These are phyloP conservation scores for Salix purpurea DNA, from an alignment of 345 rosid species.

Conservation along the genomic window DNA sequence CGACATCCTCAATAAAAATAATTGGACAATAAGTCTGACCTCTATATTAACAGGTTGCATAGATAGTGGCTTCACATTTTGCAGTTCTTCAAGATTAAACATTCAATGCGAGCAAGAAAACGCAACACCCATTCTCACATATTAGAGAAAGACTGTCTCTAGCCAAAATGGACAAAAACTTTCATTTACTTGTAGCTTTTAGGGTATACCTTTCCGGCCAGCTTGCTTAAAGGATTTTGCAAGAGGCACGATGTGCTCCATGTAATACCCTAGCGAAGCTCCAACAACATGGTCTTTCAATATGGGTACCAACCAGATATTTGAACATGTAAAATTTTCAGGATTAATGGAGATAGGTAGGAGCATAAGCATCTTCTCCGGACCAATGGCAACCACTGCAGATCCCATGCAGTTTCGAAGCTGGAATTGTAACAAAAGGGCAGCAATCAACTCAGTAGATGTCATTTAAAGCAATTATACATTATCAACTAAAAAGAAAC, in stretches of 20 bases:
- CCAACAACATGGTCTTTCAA: constrained; percentile 58
- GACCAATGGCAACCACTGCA: constrained; percentile 80
- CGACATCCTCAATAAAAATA: neutral
- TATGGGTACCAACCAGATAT: constrained; percentile 78
- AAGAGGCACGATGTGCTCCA: constrained; percentile 81
- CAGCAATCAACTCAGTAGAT: constrained; percentile 17
- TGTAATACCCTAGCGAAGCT: constrained; percentile 68
- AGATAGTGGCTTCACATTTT: neutral
- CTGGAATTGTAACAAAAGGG: constrained; percentile 40
- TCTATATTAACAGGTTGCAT: neutral
- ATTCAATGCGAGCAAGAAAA: neutral
- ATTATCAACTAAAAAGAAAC: neutral
- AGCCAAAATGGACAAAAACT: neutral
- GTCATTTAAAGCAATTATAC: neutral
- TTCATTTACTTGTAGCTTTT: neutral
- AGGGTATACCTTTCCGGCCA: constrained; percentile 54
- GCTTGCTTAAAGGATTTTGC: constrained; percentile 59
- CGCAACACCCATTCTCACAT: too few relatives aligned
- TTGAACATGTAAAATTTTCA: constrained; percentile 51
- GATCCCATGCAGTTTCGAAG: constrained; percentile 76
- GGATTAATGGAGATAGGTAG: constrained; percentile 59
- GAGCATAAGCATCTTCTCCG: constrained; percentile 58
- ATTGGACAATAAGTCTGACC: neutral
- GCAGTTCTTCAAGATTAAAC: neutral
- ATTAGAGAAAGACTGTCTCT: too few relatives aligned